Conservation (phyloP, 2,329 filamentous ascomycete genomes). For the Xylariaceae sp. region DNA sequence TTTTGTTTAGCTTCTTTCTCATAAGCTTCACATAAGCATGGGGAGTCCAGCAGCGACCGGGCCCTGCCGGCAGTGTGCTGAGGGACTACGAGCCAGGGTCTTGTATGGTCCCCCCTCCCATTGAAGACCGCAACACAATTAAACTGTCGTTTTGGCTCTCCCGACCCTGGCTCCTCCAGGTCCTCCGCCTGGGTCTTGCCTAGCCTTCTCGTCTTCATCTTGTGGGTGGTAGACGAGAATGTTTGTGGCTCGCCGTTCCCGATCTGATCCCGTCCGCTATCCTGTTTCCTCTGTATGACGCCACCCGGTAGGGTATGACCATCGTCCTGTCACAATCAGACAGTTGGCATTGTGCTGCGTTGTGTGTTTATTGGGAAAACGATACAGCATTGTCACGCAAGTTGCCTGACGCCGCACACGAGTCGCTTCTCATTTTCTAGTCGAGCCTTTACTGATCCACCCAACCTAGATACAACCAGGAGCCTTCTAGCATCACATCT, state of each 20-base stretch:
- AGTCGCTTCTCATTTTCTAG: constrained; percentile 24
- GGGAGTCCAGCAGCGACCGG: constrained; percentile 23
- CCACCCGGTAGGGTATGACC: constrained; percentile 43
- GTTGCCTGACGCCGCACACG: constrained; percentile 28
- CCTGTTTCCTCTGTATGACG: constrained; percentile 38
- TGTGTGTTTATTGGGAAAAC: constrained; percentile 33
- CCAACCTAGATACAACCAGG: constrained; percentile 50
- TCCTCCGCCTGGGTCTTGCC: constrained; percentile 8
- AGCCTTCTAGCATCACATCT: constrained; percentile 45
- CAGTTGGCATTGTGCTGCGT: constrained; percentile 22
- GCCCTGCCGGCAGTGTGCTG: constrained; percentile 17
- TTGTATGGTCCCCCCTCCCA: constrained; percentile 32
- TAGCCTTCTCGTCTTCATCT: constrained; percentile 5
- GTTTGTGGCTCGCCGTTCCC: constrained; percentile 35
- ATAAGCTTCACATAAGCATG: too few relatives aligned
- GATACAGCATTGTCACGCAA: constrained; percentile 36
- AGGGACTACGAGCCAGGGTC: constrained; percentile 33
- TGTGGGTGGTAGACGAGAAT: constrained; percentile 23
- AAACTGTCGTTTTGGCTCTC: constrained; percentile 32
- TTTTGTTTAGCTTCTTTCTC: constrained; percentile 15
- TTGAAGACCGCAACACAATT: constrained; percentile 34
- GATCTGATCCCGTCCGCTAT: constrained; percentile 38
- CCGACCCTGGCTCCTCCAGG: constrained; percentile 30
- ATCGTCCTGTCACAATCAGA: constrained; percentile 28
- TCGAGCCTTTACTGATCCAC: constrained; percentile 32